Evolutionary conservation across 345 rosid genomes (phyloP).

Genomic region (Pistacia atlantica): DNA sequence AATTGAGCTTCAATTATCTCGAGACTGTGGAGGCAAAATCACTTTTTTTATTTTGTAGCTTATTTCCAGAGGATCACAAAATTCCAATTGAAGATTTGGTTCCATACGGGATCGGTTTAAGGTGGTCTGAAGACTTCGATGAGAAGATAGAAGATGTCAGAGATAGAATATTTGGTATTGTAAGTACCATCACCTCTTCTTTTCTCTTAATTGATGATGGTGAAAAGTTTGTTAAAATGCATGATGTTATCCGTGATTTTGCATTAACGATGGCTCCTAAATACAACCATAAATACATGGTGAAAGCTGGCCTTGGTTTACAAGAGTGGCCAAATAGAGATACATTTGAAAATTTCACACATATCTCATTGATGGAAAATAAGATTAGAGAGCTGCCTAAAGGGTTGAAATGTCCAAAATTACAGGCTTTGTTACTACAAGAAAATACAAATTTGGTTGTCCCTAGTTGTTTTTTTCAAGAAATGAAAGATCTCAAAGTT

Average conservation of each 20-base stretch:
- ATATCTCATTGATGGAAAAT: constrained; percentile 1
- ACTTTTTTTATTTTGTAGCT: too few relatives aligned
- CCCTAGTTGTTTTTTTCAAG: background rate
- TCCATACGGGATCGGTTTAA: background rate
- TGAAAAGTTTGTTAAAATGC: background rate
- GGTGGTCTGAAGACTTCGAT: background rate
- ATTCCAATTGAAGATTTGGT: background rate
- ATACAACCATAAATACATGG: background rate
- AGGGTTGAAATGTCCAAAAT: constrained; percentile 5
- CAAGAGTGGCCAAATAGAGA: background rate
- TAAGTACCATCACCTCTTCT: background rate
- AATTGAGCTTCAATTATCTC: background rate
- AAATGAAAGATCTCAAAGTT: constrained; percentile 4
- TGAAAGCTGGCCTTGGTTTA: background rate
- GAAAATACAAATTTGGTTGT: background rate
- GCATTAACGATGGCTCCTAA: background rate
- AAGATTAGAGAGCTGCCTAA: background rate
- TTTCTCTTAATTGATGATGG: background rate
- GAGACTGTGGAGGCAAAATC: too few relatives aligned
- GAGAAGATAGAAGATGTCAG: background rate
- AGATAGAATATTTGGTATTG: background rate
- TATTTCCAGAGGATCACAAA: background rate
- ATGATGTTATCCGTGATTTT: background rate
- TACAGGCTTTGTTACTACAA: background rate
- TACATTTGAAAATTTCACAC: background rate